These are phyloP conservation scores for Heterococcus sp. DNA, from an alignment of 108 stramenopile species.

Conservation along the genomic window DNA sequence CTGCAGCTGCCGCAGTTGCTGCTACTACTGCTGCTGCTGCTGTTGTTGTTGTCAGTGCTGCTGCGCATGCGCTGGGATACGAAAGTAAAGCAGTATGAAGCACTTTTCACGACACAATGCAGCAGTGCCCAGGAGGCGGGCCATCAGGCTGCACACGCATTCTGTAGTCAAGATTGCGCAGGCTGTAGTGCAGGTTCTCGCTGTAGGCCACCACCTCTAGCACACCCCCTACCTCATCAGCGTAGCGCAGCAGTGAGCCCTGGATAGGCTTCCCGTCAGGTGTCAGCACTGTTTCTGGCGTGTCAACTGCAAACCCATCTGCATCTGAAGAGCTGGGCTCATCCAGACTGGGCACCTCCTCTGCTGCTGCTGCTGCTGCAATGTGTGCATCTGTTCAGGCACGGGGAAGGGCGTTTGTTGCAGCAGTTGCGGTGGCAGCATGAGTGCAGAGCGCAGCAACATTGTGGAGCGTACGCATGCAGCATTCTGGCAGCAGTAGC, in stretches of 20 bases:
- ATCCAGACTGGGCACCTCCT: no score
- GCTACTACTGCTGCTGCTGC: neutral
- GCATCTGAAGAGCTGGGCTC: no score
- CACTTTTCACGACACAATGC: neutral
- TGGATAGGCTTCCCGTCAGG: neutral
- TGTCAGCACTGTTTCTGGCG: neutral
- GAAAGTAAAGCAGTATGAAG: neutral
- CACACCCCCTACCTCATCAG: neutral
- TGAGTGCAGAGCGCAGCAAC: neutral
- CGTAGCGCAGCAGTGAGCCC: neutral
- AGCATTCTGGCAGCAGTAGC: no score
- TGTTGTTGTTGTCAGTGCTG: neutral
- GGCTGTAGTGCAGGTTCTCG: neutral
- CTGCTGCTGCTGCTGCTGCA: neutral
- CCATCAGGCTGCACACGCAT: neutral
- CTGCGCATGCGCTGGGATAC: neutral
- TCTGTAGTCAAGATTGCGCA: neutral
- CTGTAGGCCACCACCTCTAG: neutral
- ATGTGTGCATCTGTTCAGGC: neutral
- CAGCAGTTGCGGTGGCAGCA: neutral
- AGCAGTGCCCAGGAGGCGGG: neutral
- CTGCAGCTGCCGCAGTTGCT: neutral
- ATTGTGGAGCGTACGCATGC: neutral
- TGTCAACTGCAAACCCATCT: no score
- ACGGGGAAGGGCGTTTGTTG: neutral